A percentile compares a stretch with the other conserved stretches of the same genome.
Evolutionary conservation across 1,284 basidiomycete genomes (phyloP).

Genomic region (Trametes pubescens): DNA sequence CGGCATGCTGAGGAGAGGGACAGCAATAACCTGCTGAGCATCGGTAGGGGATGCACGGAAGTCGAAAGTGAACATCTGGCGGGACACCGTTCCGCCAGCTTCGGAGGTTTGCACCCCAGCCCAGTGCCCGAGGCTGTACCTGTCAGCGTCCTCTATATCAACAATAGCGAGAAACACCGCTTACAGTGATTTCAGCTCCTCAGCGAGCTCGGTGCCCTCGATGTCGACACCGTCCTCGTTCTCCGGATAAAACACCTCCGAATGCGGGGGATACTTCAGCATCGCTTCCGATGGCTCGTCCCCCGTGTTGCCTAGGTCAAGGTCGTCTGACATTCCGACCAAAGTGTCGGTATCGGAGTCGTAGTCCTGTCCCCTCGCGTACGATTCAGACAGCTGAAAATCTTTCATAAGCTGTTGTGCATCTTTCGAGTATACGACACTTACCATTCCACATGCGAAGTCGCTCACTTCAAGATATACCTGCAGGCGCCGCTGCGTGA

Average conservation of each 20-base stretch:
- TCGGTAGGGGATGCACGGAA: slow-evolving; percentile 4
- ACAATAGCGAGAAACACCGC: neutral
- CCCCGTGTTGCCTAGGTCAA: neutral
- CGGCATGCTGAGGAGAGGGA: neutral
- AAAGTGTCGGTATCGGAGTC: neutral
- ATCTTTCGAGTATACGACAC: neutral
- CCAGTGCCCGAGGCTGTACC: slow-evolving; percentile 19
- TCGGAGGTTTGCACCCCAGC: slow-evolving; percentile 1
- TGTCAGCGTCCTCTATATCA: neutral
- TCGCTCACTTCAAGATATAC: slow-evolving; percentile 31
- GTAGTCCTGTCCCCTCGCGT: neutral
- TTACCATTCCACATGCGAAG: slow-evolving; percentile 34
- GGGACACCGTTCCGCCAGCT: neutral
- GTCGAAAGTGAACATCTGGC: neutral
- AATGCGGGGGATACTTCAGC: slow-evolving; percentile 17
- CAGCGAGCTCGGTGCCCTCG: neutral
- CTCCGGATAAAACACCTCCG: slow-evolving; percentile 22
- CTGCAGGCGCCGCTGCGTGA: slow-evolving; percentile 35
- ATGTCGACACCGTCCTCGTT: slow-evolving; percentile 15
- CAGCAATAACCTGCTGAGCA: slow-evolving; percentile 3
- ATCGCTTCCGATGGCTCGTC: slow-evolving; percentile 10
- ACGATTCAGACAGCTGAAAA: neutral
- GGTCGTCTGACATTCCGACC: neutral
- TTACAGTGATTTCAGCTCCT: slow-evolving; percentile 19
- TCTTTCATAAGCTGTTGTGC: neutral